These are phyloP conservation scores for Phoma sp. DNA, from an alignment of 2,329 filamentous ascomycete genomes.

Conservation along the genomic window DNA sequence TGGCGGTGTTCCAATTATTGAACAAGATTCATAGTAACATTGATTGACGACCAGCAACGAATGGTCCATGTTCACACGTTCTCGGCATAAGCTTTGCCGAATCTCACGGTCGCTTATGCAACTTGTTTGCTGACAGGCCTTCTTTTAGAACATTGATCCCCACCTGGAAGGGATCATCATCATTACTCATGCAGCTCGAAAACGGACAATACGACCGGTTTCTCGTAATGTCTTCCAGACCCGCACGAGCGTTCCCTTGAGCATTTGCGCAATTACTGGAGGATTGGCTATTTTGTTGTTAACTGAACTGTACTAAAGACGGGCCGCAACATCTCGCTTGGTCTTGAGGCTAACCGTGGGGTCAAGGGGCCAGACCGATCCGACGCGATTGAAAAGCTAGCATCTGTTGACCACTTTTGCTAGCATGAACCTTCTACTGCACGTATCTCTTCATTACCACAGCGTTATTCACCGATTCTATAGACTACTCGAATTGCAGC, in stretches of 20 bases:
- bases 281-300: neutral
- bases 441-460: too few species aligned
- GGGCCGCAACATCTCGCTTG: slow-evolving; percentile 9
- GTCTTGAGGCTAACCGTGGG: slow-evolving; percentile 3
- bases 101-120: neutral
- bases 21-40: too few species aligned
- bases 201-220: neutral
- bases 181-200: neutral
- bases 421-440: too few species aligned
- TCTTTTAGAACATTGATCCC: slow-evolving; percentile 4
- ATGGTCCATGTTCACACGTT: neutral
- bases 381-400: slow-evolving; percentile 2
- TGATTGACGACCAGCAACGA: neutral
- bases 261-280: too few species aligned
- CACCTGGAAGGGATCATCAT: neutral
- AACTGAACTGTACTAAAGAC: neutral
- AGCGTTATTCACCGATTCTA: too few species aligned
- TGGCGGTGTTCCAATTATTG: neutral
- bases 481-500: too few species aligned
- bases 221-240: neutral
- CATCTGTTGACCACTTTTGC: neutral
- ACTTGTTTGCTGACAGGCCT: slow-evolving; percentile 6
- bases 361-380: neutral
- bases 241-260: neutral
- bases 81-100: slow-evolving; percentile 7